Evolutionary conservation across 1,139 yeast species (phyloP).

Genomic region (Eremothecium coryli): DNA sequence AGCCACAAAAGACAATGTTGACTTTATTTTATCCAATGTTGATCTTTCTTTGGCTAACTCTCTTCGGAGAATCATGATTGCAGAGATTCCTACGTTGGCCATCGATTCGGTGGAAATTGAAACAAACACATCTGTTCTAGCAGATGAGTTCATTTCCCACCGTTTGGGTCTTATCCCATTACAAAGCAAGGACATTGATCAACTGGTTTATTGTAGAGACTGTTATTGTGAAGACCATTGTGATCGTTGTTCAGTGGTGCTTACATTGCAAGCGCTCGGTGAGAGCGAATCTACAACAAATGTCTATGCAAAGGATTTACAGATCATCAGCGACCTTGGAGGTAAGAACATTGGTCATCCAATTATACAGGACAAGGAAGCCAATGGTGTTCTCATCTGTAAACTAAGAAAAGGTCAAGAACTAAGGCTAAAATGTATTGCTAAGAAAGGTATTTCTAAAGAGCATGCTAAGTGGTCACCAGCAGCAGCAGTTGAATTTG

Average conservation of each 20-base stretch:
- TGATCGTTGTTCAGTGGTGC: constrained; percentile 83
- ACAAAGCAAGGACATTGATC: constrained; percentile 74
- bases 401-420: constrained; percentile 92
- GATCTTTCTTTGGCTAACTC: constrained; percentile 92
- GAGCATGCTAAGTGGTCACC: constrained; percentile 99
- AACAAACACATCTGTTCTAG: constrained; percentile 84
- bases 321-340: constrained; percentile 38
- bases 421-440: constrained; percentile 78
- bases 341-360: constrained; percentile 63
- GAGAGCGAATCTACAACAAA: constrained; percentile 82
- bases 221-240: constrained; percentile 98
- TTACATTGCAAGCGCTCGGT: constrained; percentile 79
- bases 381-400: constrained; percentile 80
- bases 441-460: constrained; percentile 95
- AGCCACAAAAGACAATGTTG: constrained; percentile 78
- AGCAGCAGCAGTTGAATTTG: constrained; percentile 93
- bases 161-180: constrained; percentile 87
- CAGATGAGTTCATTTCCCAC: constrained; percentile 93
- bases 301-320: constrained; percentile 81
- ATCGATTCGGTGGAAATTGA: constrained; percentile 94
- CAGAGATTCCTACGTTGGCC: constrained; percentile 94
- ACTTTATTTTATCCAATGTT: constrained; percentile 78
- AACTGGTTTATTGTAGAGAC: constrained; percentile 75
- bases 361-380: constrained; percentile 65
- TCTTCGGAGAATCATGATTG: constrained; percentile 79